Base-by-base conservation (phyloP, 2,329 filamentous ascomycete species). In the Botryotinia narcissicola region DNA sequence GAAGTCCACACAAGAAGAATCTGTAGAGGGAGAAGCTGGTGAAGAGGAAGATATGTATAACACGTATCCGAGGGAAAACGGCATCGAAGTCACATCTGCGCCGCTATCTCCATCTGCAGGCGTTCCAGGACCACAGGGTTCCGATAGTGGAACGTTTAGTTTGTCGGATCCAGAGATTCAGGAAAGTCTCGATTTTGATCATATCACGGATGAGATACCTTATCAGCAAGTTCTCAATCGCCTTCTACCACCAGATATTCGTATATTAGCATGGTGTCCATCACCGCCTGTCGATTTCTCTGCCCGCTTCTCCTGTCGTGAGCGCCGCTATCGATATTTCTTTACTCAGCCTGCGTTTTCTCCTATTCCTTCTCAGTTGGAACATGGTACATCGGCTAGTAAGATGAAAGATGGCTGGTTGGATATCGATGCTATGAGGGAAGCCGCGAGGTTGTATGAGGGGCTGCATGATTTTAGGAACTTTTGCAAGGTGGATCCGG, bases 391-490 rank as follows among this genome's bases (percentile, higher is more conserved):
- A 75, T 77, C 77, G 76, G 80, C 70, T 78, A 81, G 77, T 62
- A 75, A 72, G 74, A 75, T 75, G 57, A 88, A 87, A 80, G 87
- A 91, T 76, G 95, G 94, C 48, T 96, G 92, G 90, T 88, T 99
- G 10, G 91, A 98, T 83, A 92, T 98, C 73, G 90, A 90, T 0
- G 91, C 91, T 51, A 99, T 99, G 96, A 88, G 90, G 29, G 83
- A 90, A 78, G 96, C 93, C 0, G 96, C 95, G 37, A 91, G 89
- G 80, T 86, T 90, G 68, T 95, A 93, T 77, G 89, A 94, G 78
- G 96, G 96, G 9, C 82, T 90, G 70, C 93, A 98, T 82, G 96
- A 99, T 84, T 99, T 98, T 84, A 90, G 96, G 74, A 99, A 99
- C 82, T 93, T 98, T 81, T 98, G 96, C 87, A 97, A 97, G 83